Percentiles rank a stretch among this genome's conserved stretches.
Conservation (phyloP, 2,329 filamentous ascomycete genomes). For the Claviceps paspali region DNA sequence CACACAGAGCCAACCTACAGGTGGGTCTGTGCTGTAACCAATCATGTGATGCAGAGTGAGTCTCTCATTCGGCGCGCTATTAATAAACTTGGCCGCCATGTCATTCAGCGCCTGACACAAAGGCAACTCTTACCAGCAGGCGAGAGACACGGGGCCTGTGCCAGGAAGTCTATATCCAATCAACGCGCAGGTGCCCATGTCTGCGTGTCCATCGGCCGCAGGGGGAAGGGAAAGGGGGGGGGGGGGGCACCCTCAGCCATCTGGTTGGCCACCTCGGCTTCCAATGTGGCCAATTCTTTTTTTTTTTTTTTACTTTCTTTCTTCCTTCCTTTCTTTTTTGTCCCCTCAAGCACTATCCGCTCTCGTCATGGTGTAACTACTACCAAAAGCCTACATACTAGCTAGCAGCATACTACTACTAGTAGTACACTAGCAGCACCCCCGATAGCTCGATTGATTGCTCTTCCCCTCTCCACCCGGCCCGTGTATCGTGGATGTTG, state of each 20-base stretch:
- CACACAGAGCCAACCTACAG: no score
- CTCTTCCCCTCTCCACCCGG: no score
- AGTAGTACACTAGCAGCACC: no score
- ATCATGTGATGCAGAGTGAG: not conserved
- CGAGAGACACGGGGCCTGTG: not conserved
- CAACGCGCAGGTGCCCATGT: conserved; percentile 1
- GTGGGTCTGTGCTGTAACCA: not conserved
- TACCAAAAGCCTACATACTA: no score
- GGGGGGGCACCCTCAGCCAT: conserved; percentile 13
- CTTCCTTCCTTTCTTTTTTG: no score
- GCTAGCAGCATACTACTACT: no score
- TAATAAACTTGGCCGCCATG: conserved; percentile 2
- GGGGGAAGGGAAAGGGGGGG: no score
- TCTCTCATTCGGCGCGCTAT: conserved; percentile 1
- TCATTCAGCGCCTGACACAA: not conserved
- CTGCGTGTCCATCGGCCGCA: conserved; percentile 12
- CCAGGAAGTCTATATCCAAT: conserved; percentile 8
- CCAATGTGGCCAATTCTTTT: no score
- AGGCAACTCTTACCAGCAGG: conserved; percentile 1
- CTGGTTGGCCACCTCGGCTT: conserved; percentile 23
- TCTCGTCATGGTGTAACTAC: no score
- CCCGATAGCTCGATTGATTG: no score
- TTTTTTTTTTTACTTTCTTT: conserved; percentile 19
- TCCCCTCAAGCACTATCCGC: no score
- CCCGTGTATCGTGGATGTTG: no score